Conservation (phyloP, 2,329 filamentous ascomycete species). For the Didymella segeticola region DNA sequence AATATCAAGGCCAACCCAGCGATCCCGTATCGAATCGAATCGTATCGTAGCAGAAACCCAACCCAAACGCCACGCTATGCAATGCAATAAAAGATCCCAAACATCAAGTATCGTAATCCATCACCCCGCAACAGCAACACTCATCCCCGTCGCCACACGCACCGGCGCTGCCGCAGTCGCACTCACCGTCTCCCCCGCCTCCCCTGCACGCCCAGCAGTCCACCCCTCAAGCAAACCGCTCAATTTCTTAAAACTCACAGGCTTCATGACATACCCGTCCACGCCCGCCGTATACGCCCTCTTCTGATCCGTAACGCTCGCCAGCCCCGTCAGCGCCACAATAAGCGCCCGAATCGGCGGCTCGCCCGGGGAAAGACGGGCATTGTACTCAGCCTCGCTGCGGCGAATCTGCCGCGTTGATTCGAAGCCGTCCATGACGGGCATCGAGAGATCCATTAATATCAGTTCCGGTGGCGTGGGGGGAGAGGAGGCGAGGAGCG, state of each 20-base stretch:
- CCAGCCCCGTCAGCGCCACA: constrained; percentile 34
- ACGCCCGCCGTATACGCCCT: constrained; percentile 28
- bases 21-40: too few relatives aligned
- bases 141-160: too few relatives aligned
- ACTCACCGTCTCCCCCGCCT: background rate
- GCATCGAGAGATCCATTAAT: constrained; percentile 38
- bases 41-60: too few relatives aligned
- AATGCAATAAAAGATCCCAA: background rate
- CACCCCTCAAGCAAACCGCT: constrained; percentile 3
- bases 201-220: background rate
- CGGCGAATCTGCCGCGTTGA: constrained; percentile 36
- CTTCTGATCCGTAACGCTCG: constrained; percentile 20
- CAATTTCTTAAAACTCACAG: constrained; percentile 30
- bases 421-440: constrained; percentile 39
- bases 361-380: background rate
- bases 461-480: constrained; percentile 17
- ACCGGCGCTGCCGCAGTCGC: background rate
- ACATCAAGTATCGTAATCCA: background rate
- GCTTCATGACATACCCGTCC: constrained; percentile 35
- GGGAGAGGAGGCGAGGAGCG: constrained; percentile 8
- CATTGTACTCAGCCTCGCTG: constrained; percentile 20
- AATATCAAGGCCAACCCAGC: too few relatives aligned
- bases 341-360: constrained; percentile 2
- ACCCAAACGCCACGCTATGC: constrained; percentile 1
- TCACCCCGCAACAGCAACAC: background rate